Conservation (phyloP, 2,329 filamentous ascomycete species). For the Nemania bipapillata region DNA sequence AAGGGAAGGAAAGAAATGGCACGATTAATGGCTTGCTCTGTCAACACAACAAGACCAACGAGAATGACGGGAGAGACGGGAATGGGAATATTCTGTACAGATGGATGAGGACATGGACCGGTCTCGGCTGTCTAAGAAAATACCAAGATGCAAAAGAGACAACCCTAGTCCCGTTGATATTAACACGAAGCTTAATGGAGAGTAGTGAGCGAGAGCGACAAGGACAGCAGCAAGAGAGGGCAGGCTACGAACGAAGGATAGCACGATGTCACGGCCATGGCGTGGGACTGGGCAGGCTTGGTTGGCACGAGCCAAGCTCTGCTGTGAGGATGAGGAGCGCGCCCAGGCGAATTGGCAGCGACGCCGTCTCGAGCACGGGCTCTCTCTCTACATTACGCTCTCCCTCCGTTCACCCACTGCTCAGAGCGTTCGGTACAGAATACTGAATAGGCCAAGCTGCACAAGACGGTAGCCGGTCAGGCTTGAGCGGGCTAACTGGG, state of each 20-base stretch:
- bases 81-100: background rate
- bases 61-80: background rate
- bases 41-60: background rate
- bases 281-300: slow-evolving; percentile 14
- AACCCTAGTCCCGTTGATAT: background rate
- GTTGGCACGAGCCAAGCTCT: slow-evolving; percentile 24
- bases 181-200: background rate
- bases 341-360: slow-evolving; percentile 22
- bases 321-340: slow-evolving; percentile 1
- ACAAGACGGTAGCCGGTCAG: background rate
- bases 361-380: slow-evolving; percentile 2
- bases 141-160: slow-evolving; percentile 16
- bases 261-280: slow-evolving; percentile 5
- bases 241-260: background rate
- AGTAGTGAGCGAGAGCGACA: background rate
- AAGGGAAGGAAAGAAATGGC: background rate
- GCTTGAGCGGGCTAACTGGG: slow-evolving; percentile 10
- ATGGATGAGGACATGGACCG: background rate
- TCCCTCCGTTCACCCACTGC: background rate
- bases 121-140: slow-evolving; percentile 27
- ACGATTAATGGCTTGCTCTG: slow-evolving; percentile 2
- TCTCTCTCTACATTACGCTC: background rate
- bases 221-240: background rate
- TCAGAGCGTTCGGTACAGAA: too few relatives aligned
- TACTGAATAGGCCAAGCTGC: too few relatives aligned